phyloP scores from a whole-genome alignment of 2,329 filamentous ascomycete genomes.

The Akanthomyces muscarius region DNA sequence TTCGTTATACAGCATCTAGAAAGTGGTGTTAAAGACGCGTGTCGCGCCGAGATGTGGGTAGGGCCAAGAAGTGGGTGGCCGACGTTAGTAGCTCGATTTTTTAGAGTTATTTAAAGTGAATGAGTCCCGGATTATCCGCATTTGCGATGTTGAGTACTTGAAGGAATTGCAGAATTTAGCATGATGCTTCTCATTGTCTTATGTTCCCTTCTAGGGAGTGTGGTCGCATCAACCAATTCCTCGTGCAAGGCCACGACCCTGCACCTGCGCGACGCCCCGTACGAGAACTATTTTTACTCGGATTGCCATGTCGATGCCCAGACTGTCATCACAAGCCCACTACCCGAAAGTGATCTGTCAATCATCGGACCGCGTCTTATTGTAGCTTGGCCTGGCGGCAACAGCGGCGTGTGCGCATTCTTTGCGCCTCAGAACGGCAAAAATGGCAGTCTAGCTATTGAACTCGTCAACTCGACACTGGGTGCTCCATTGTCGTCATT shows the following conservation, averaged over 20 bases:
- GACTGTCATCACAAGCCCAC: constrained; percentile 57
- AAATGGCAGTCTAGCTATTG: constrained; percentile 51
- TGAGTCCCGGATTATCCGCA: not conserved
- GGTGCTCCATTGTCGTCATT: constrained; percentile 37
- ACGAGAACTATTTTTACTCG: constrained; percentile 63
- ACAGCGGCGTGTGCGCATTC: constrained; percentile 55
- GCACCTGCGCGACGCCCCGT: constrained; percentile 51
- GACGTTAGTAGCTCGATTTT: too few relatives aligned
- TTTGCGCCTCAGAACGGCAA: constrained; percentile 51
- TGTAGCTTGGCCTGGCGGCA: constrained; percentile 61
- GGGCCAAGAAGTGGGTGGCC: too few relatives aligned
- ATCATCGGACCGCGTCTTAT: constrained; percentile 56
- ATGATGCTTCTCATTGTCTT: not conserved
- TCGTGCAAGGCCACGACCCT: constrained; percentile 18
- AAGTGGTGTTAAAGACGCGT: too few relatives aligned
- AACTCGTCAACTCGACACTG: constrained; percentile 46
- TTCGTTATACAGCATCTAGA: too few relatives aligned
- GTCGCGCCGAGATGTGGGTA: too few relatives aligned
- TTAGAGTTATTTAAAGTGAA: not conserved
- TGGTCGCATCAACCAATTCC: not conserved
- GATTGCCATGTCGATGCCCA: constrained; percentile 58
- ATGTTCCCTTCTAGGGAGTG: not conserved
- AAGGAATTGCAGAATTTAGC: not conserved
- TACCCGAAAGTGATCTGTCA: constrained; percentile 47
- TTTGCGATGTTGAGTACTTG: not conserved